Evolutionary conservation across 164 flowering plant species (phyloP).

Genomic region (Aristolochia fimbriata): DNA sequence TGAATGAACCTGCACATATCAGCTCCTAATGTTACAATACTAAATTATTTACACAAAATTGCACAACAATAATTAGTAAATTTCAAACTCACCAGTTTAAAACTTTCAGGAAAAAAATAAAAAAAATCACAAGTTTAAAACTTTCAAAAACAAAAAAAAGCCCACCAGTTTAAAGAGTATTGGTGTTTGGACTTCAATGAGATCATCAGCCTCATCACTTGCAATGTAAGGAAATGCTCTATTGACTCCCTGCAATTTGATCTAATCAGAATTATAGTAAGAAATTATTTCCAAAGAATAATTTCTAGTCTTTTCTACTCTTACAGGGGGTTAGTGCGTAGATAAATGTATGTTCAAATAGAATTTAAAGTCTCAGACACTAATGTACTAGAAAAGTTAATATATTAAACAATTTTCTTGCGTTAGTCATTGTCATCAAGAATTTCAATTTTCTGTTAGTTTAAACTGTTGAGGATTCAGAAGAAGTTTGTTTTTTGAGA

Average conservation of each 20-base stretch:
- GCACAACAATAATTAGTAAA: background rate
- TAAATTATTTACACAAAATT: background rate
- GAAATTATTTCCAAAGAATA: background rate
- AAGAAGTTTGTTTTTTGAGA: no score
- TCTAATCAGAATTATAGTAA: background rate
- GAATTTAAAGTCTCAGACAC: no score
- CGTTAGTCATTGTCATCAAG: no score
- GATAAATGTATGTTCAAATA: no score
- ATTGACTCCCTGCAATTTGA: conserved; percentile 69
- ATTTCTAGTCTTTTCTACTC: background rate
- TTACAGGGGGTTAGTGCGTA: no score
- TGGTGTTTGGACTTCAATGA: conserved; percentile 78
- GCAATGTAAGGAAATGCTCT: conserved; percentile 93
- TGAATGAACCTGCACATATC: conserved; percentile 69
- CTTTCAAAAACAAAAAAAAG: no score
- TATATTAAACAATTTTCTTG: no score
- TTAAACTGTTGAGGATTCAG: no score
- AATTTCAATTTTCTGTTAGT: no score
- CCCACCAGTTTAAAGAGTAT: conserved; percentile 82
- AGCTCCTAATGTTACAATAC: background rate
- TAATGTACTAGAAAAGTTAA: no score
- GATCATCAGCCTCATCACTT: conserved; percentile 74
- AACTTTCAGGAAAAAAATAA: no score
- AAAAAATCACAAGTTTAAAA: no score
- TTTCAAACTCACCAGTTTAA: background rate